Conservation (phyloP, 202 grass and related monocot species). For the Setaria italica region DNA sequence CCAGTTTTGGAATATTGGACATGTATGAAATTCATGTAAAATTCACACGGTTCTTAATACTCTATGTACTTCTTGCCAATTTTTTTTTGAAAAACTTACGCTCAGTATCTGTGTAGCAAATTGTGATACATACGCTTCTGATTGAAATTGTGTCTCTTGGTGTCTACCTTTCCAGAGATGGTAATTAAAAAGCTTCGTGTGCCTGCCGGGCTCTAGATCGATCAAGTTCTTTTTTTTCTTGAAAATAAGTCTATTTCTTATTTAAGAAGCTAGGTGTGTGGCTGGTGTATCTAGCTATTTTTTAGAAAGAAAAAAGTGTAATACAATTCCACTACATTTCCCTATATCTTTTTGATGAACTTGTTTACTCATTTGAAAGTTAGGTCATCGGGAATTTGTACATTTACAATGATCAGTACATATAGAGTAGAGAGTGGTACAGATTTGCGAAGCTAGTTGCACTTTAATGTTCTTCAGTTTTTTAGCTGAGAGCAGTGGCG, state of each 20-base stretch:
- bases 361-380: slow-evolving; percentile 1
- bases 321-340: background rate
- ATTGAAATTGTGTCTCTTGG: background rate
- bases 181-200: no score
- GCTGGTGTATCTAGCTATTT: background rate
- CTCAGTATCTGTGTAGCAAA: background rate
- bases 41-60: no score
- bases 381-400: slow-evolving; percentile 10
- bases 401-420: slow-evolving; percentile 3
- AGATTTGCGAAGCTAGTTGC: background rate
- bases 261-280: background rate
- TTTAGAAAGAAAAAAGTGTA: background rate
- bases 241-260: background rate
- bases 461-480: background rate
- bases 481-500: background rate
- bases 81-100: no score
- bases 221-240: background rate
- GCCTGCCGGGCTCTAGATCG: no score
- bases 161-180: no score
- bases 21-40: background rate
- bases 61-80: no score
- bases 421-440: background rate
- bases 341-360: background rate
- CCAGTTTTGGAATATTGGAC: background rate
- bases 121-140: no score